These are phyloP conservation scores for Trypanosoma mega DNA, from an alignment of 208 protist genomes.

Conservation along the genomic window DNA sequence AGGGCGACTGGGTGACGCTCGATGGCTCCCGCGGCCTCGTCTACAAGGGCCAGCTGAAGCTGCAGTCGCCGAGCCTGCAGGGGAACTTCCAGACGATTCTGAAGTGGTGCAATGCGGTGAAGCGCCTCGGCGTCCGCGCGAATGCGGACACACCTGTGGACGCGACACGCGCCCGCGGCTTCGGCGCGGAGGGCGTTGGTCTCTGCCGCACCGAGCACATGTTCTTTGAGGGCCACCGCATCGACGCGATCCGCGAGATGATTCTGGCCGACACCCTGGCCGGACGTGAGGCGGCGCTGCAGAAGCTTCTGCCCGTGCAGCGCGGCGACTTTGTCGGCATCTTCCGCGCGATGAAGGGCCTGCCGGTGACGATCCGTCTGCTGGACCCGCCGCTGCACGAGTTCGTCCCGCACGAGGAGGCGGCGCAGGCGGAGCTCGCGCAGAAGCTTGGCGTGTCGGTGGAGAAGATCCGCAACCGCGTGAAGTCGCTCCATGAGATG, in stretches of 20 bases:
- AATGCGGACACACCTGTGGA: constrained; percentile 93
- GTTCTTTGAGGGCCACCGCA: constrained; percentile 92
- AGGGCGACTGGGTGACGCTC: constrained; percentile 92
- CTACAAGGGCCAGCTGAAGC: constrained; percentile 70
- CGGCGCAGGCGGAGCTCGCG: constrained; percentile 69
- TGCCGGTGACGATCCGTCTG: constrained; percentile 91
- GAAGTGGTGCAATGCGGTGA: constrained; percentile 70
- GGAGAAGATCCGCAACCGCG: constrained; percentile 64
- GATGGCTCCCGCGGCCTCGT: constrained; percentile 89
- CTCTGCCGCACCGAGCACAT: constrained; percentile 96
- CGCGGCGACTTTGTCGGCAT: constrained; percentile 90
- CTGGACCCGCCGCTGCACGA: constrained; percentile 96
- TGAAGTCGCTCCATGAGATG: constrained; percentile 85
- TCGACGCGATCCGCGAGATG: constrained; percentile 91
- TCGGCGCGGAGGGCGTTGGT: constrained; percentile 94
- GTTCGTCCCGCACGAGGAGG: constrained; percentile 90
- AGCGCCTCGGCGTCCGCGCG: constrained; percentile 81
- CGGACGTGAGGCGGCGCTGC: constrained; percentile 74
- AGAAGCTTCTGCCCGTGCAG: constrained; percentile 90
- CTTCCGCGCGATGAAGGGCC: constrained; percentile 89
- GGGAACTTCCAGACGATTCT: constrained; percentile 85
- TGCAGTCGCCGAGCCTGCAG: constrained; percentile 55
- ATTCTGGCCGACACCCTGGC: constrained; percentile 85
- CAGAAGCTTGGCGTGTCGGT: constrained; percentile 55
- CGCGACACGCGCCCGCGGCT: constrained; percentile 62